These are phyloP conservation scores for Zygoascus hellenicus DNA, from an alignment of 1,139 yeast species.

Conservation along the genomic window DNA sequence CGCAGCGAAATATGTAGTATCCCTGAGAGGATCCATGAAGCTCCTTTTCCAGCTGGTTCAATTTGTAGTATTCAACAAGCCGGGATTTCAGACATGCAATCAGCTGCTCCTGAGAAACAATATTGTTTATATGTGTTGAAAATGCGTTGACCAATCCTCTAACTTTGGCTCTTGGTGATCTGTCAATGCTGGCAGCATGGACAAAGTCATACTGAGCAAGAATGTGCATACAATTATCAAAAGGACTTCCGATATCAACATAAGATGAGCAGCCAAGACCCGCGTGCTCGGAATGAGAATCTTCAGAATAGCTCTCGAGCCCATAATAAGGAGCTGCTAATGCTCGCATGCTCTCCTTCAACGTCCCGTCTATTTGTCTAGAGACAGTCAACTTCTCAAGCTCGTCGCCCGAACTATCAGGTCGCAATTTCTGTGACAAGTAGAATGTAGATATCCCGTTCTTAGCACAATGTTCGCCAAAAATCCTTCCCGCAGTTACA, in stretches of 20 bases:
- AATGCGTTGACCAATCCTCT: background rate
- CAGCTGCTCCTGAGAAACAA: conserved; percentile 12
- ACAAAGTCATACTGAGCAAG: conserved; percentile 20
- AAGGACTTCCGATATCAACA: conserved; percentile 24
- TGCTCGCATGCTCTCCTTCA: conserved; percentile 6
- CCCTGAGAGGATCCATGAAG: conserved; percentile 14
- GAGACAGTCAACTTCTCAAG: conserved; percentile 4
- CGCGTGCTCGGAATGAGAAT: conserved; percentile 15
- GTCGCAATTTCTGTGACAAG: conserved; percentile 3
- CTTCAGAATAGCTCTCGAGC: conserved; percentile 10
- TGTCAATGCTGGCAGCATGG: background rate
- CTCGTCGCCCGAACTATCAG: conserved; percentile 1
- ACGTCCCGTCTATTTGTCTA: conserved; percentile 7
- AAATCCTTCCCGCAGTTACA: conserved; percentile 16
- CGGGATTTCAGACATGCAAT: conserved; percentile 14
- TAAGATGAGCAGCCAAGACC: conserved; percentile 23
- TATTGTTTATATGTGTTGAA: background rate
- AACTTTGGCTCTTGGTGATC: background rate
- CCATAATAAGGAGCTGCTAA: conserved; percentile 11
- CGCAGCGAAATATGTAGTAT: conserved; percentile 26
- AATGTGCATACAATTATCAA: conserved; percentile 19
- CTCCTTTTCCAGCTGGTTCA: conserved; percentile 21
- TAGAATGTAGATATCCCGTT: conserved; percentile 10
- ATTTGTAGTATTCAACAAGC: conserved; percentile 18
- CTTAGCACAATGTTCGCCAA: conserved; percentile 11